A percentile compares a stretch with the other conserved stretches of the same genome.
Evolutionary conservation across 108 stramenopile species (phyloP).

Genomic region (Fragilaria radians): DNA sequence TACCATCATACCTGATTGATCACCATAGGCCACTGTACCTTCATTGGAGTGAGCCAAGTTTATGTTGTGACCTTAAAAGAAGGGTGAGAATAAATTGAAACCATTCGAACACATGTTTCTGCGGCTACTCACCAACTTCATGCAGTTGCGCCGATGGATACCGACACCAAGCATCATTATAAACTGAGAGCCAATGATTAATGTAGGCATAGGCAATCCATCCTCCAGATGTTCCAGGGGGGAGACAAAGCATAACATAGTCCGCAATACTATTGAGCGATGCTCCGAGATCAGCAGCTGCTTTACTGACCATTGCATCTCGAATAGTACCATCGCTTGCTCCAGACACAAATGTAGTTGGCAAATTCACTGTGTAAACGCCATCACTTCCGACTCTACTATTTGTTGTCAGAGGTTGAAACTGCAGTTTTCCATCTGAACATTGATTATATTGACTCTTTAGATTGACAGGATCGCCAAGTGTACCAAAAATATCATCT

Average conservation of each 20-base stretch:
- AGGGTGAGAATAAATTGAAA: too few relatives aligned
- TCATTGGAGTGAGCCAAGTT: slow-evolving; percentile 26
- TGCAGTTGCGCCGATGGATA: too few relatives aligned
- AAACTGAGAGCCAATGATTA: slow-evolving; percentile 38
- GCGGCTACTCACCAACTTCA: slow-evolving; percentile 3
- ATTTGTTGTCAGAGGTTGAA: too few relatives aligned
- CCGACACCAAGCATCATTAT: slow-evolving; percentile 48
- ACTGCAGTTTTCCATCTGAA: slow-evolving; percentile 29
- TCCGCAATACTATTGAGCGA: neutral
- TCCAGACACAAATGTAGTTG: too few relatives aligned
- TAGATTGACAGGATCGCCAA: slow-evolving; percentile 24
- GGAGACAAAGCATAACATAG: slow-evolving; percentile 18
- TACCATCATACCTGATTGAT: too few relatives aligned
- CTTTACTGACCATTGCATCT: too few relatives aligned
- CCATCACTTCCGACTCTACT: too few relatives aligned
- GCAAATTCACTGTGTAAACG: too few relatives aligned
- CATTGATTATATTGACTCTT: slow-evolving; percentile 28
- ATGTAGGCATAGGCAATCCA: slow-evolving; percentile 47
- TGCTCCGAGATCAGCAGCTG: too few relatives aligned
- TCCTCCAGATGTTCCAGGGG: slow-evolving; percentile 20
- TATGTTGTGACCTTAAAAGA: slow-evolving; percentile 46
- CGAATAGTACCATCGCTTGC: too few relatives aligned
- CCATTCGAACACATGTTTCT: too few relatives aligned
- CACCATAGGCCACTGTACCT: slow-evolving; percentile 25
- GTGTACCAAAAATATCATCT: slow-evolving; percentile 32